Evolutionary conservation across 805 yeast genomes (phyloP).

Genomic region (Candida krabiensis): DNA sequence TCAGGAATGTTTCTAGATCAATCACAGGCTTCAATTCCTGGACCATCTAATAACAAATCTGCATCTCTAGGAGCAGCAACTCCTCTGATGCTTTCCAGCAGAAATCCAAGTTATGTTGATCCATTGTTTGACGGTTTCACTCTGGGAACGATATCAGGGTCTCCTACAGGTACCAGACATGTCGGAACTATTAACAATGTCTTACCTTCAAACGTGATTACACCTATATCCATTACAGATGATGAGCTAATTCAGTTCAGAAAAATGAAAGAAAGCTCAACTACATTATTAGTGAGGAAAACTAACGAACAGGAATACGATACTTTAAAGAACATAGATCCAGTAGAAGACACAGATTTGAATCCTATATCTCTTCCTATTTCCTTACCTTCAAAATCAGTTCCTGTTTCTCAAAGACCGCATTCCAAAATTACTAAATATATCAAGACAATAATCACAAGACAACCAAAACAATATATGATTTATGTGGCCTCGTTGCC

Average conservation of each 20-base stretch:
- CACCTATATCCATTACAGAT: neutral
- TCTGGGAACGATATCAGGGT: slow-evolving; percentile 5
- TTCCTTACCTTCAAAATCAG: neutral
- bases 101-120: slow-evolving; percentile 12
- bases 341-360: slow-evolving; percentile 1
- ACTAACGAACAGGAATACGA: slow-evolving; percentile 3
- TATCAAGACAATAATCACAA: slow-evolving; percentile 27
- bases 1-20: slow-evolving; percentile 4
- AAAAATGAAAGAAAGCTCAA: slow-evolving; percentile 6
- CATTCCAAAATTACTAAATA: slow-evolving; percentile 20
- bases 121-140: slow-evolving; percentile 22
- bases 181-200: neutral
- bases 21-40: neutral
- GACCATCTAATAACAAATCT: slow-evolving; percentile 1
- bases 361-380: slow-evolving; percentile 10
- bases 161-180: slow-evolving; percentile 1
- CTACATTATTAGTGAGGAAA: slow-evolving; percentile 4
- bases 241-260: slow-evolving; percentile 5
- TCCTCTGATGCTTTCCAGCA: slow-evolving; percentile 6
- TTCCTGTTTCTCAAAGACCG: slow-evolving; percentile 2
- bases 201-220: neutral
- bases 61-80: slow-evolving; percentile 9
- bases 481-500: slow-evolving; percentile 31
- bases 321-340: neutral
- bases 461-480: slow-evolving; percentile 26